Conservation (phyloP, 225 moss, liverwort and hornwort species). For the Bryum argenteum region DNA sequence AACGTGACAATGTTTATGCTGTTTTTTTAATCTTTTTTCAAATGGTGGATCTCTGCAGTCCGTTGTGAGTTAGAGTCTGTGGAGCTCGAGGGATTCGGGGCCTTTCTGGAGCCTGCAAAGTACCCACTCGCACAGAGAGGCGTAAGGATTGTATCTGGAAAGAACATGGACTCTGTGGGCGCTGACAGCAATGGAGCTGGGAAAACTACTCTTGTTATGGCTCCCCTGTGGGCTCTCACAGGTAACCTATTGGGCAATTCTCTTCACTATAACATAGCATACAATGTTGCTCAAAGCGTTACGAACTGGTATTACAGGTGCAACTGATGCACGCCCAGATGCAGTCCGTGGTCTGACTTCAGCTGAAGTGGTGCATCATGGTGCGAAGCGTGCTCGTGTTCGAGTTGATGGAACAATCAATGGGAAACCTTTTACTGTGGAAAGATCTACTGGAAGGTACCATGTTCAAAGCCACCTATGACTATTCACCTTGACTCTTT, state of each 20-base stretch:
- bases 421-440: conserved; percentile 72
- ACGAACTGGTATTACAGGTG: conserved; percentile 50
- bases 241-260: conserved; percentile 46
- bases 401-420: conserved; percentile 82
- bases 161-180: conserved; percentile 79
- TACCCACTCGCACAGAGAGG: conserved; percentile 85
- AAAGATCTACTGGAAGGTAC: conserved; percentile 88
- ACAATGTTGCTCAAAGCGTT: not conserved
- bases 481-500: not conserved
- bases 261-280: not conserved
- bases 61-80: conserved; percentile 69
- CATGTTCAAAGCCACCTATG: not conserved
- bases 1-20: not conserved
- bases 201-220: conserved; percentile 97
- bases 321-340: conserved; percentile 94
- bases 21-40: conserved; percentile 19
- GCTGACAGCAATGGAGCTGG: conserved; percentile 99
- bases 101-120: conserved; percentile 62
- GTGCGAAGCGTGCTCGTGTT: conserved; percentile 85
- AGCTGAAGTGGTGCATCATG: conserved; percentile 90
- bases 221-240: conserved; percentile 99
- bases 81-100: conserved; percentile 94
- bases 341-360: conserved; percentile 75
- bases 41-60: conserved; percentile 57
- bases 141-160: conserved; percentile 87